Evolutionary conservation across 208 protist species (phyloP), one percentile per base, ranked within the genome.

Genomic region (Spongospora subterranea): DNA sequence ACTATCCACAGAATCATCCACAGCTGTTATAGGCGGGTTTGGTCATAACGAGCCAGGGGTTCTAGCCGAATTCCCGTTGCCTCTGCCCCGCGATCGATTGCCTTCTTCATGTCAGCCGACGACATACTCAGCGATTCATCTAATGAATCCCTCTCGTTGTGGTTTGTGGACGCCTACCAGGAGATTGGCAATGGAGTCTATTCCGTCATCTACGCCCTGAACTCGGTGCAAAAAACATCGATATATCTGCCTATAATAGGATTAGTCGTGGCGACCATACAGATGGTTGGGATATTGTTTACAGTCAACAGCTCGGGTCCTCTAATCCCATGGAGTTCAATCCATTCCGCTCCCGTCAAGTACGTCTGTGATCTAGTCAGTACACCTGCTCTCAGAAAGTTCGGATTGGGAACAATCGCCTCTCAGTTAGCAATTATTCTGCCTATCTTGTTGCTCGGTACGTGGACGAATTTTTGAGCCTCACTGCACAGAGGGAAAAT

Each of bases 251-350:
- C 71, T 6, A 6, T 39, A 35, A 6, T 43, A 35, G 35, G 40
- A 6, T 35, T 35, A 20, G 71, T 82, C 17, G 35, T 82, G 6
- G 17, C 6, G n/a, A 82, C 71, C 71, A 43, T 82, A 82, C 71
- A 82, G n/a, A 35, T 82, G 6, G n/a, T 82, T n/a, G 40, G 71
- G 17, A 43, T 82, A 39, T 43, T 82, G n/a, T 82, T 82, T 82
- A n/a, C 71, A 20, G 6, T 82, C 6, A 82, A 82, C 40, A n/a
- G n/a, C 6, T 43, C 71, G 13, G 6, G 11, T 35, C 17, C n/a
- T 20, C 13, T 82, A 13, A 82, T 82, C n/a, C 71, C 71, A 39
- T 82, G 71, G 71, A 82, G 71, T 35, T n/a, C 6, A 43, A 13
- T 82, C 35, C 71, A 82, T 45, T 6, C 71, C 35, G 17, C 6